Evolutionary conservation across 495 filamentous ascomycete genomes (phyloP), one percentile per base, ranked within the genome.

Genomic region (Penicillium fimorum): DNA sequence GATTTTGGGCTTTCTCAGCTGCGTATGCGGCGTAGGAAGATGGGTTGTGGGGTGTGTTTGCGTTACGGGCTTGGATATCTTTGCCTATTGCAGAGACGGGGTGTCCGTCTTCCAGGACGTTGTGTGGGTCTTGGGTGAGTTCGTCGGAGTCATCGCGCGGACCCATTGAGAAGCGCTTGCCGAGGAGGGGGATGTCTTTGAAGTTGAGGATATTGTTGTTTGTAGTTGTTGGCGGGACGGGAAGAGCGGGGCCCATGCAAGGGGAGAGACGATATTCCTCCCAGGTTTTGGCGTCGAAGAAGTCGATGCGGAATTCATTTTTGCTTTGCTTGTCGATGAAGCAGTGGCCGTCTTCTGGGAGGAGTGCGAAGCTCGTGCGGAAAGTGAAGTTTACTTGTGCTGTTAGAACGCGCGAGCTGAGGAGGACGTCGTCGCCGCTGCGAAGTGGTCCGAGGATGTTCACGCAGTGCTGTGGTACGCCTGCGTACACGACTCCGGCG

Each of bases 311-410:
- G 67, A 91, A 92, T 57, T 90, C 82, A 63, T 96, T 87, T 56
- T 87, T 86, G 1, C 91, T 95, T 47, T 81, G 66, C 59, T 87
- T 89, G 74, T 96, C 85, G 62, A 96, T 79, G 65, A 96, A 98
- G 71, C 92, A 96, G 65, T 84, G 82, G 0, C 92, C 92, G 62
- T 92, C 86, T 56, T 96, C 88, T 4, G 94, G 93, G 1, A 98
- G 80, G 20, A 97, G 85, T 20, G 87, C 82, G 62, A 87, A 98
- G 52, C 82, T 89, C 3, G 90, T 96, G 7, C 93, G 87, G 40
- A 98, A 82, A 2, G 89, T 91, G 70, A 98, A 97, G 70, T 93
- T 96, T 48, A 96, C 92, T 70, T 96, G 91, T 0, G 94, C 92
- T 1, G 92, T 96, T 2, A 98, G 79, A 2, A 97, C 89, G 54